Percentiles rank a stretch among this genome's conserved stretches.
Conservation (phyloP, 73 alveolate genomes). For the Paraurostyla sp. region DNA sequence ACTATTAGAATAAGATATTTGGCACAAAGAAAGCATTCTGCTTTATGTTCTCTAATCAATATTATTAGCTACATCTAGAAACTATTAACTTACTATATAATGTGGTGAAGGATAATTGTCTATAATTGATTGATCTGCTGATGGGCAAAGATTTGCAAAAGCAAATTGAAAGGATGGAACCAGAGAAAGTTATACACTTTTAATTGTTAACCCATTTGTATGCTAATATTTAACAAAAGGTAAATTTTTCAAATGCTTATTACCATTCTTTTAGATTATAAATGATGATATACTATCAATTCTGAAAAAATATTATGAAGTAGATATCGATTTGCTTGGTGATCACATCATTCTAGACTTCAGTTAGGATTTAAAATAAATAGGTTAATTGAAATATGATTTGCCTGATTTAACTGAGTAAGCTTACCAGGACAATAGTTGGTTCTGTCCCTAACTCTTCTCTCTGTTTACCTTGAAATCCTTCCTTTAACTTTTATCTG, state of each 20-base stretch:
- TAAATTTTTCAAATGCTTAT: too few relatives aligned
- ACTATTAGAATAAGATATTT: neutral
- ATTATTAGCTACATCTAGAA: slow-evolving; percentile 30
- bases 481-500: neutral
- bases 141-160: neutral
- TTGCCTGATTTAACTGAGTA: slow-evolving; percentile 20
- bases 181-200: too few relatives aligned
- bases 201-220: too few relatives aligned
- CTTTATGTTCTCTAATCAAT: slow-evolving; percentile 53
- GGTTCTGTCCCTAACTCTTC: slow-evolving; percentile 56
- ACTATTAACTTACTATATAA: neutral
- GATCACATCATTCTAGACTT: slow-evolving; percentile 20
- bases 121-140: neutral
- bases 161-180: neutral
- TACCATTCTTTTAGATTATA: too few relatives aligned
- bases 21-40: slow-evolving; percentile 46
- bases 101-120: slow-evolving; percentile 29
- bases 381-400: slow-evolving; percentile 33
- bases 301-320: slow-evolving; percentile 9
- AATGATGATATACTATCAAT: neutral
- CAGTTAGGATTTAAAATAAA: neutral
- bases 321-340: neutral
- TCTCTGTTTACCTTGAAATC: neutral
- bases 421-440: neutral
- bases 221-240: too few relatives aligned